Evolutionary conservation across 2,329 filamentous ascomycete species (phyloP), one percentile per base, ranked within the genome.

Genomic region (Myriosclerotinia scirpicola): DNA sequence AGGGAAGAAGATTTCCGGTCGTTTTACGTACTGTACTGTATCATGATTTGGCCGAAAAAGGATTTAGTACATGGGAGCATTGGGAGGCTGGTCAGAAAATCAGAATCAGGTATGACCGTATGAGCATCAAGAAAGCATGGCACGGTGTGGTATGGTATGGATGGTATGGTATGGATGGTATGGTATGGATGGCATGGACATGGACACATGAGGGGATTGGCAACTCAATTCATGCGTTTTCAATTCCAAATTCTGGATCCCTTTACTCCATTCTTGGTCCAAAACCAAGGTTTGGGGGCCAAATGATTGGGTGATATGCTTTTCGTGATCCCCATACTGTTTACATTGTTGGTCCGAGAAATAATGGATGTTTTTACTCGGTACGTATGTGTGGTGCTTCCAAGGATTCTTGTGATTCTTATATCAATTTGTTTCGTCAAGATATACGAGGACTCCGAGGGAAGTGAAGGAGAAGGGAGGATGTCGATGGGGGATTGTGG

Each of bases 1-100:
- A 46, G 9, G 26, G 9, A 40, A 30, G 60, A 40, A n/a, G 34
- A n/a, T 60, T 40, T 46, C 64, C 64, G 64, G 64, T 54, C 54
- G 48, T 65, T 65, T 65, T 65, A 65, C 55, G 64, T 65, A 61
- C 30, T 40, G 11, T 52, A 11, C 48, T 15, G 48, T 61, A 53
- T 60, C 64, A 60, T 52, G 20, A 65, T 60, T 65, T 61, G 46
- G 64, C 64, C 64, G 64, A 61, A 26, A 38, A 36, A 60, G n/a
- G 22, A 38, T 48, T 48, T 26, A 20, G 11, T 34, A 56, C 53
- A 65, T 48, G 54, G 54, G 62, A n/a, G n/a, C n/a, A n/a, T n/a
- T 48, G 54, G 54, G 54, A 38, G 22, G 42, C 54, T 59, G 34
- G 53, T 59, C 52, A 48, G 53, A 56, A 48, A 40, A 46, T 59